phyloP scores from a whole-genome alignment of 176 grass and related monocot genomes.

The Oryza meyeriana region DNA sequence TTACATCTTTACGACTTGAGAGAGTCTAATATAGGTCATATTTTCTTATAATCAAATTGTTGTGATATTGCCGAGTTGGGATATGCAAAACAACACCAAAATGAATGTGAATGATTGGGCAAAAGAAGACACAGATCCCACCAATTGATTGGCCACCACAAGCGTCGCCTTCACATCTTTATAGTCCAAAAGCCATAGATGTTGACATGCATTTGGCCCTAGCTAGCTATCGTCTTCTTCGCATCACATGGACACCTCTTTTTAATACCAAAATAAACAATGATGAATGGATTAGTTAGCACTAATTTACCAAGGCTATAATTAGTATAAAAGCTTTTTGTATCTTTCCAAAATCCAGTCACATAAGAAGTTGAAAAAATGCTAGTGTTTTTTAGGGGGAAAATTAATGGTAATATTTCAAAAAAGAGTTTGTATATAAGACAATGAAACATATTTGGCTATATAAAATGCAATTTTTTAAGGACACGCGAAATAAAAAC shows the following conservation, averaged over 20 bases:
- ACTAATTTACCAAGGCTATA: not conserved
- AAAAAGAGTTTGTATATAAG: too few relatives aligned
- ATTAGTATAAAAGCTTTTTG: not conserved
- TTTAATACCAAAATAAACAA: not conserved
- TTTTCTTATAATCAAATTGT: not conserved
- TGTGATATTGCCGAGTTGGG: not conserved
- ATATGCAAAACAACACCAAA: not conserved
- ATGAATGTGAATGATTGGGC: not conserved
- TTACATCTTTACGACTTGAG: not conserved
- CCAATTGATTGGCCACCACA: conserved; percentile 24
- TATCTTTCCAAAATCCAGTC: not conserved
- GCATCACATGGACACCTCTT: not conserved
- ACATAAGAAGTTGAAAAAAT: not conserved
- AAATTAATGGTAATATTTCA: too few relatives aligned
- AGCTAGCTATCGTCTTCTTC: not conserved
- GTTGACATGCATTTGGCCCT: conserved; percentile 17
- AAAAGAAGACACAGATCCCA: conserved; percentile 10
- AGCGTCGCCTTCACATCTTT: conserved; percentile 41
- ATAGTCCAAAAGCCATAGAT: conserved; percentile 47
- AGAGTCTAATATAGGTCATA: not conserved
- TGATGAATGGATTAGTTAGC: not conserved
- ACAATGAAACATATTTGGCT: not conserved
- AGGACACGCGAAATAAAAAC: not conserved
- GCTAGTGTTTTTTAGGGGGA: too few relatives aligned
- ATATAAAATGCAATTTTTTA: not conserved